Base-by-base conservation (phyloP, 2,329 filamentous ascomycete species). In the Venturia aucupariae region DNA sequence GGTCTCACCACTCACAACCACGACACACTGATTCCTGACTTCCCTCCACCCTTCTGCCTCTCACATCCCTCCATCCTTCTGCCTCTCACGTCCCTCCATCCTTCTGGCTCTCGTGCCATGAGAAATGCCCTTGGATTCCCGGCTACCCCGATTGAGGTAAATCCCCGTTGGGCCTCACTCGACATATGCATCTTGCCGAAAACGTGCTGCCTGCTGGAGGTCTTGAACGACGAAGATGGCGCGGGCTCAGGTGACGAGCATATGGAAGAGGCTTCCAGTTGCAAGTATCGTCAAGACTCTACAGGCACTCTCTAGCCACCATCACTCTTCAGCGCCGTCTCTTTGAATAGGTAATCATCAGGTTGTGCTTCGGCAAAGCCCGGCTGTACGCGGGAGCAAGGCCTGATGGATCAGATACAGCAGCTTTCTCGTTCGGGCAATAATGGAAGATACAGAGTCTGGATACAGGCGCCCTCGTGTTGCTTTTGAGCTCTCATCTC, bases 321-420 rank as follows among this genome's bases (percentile, higher is more conserved):
- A 35, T 42, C 42, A 6, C 22, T 30, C 60, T 5, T 42, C 19
- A 51, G 60, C 41, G 60, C 60, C 4, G 41, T 35, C 15, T 35
- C 41, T 38, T 24, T 13, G 59, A 44, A n/a, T n/a, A n/a, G n/a
- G n/a, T n/a, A n/a, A 42, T 24, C 35, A 27, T 44, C 35, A 19
- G 11, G 60, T 62, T 62, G 32, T 19, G 42, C 38, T 62, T 62
- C 42, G 60, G 60, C 41, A 62, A 51, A 35, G 39, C 32, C 44
- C 60, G 42, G 41, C 30, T 62, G 15, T n/a, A 27, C 15, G 55
- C n/a, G n/a, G 38, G 22, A 41, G 27, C n/a, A 41, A 41, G 51
- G 51, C 59, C 35, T 41, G 6, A 8, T 13, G 32, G 2, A 32
- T 42, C 59, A 42, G 39, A 35, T 39, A 39, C 24, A 39, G 57